Conservation (phyloP, 176 grass and related monocot species). For the Poa annua region DNA sequence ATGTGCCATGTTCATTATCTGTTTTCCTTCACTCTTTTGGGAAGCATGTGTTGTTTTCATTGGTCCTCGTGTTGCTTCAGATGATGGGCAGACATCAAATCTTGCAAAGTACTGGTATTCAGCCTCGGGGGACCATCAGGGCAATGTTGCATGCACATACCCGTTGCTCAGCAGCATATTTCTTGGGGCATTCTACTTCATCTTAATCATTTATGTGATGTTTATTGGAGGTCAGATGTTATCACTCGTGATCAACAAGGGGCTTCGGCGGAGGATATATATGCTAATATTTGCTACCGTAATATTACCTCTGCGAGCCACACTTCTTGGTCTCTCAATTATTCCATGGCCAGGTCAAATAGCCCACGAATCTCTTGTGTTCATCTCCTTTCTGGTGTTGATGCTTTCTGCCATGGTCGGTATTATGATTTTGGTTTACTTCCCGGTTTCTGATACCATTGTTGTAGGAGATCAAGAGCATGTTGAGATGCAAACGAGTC, state of each 20-base stretch:
- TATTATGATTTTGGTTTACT: constrained; percentile 84
- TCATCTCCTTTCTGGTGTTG: constrained; percentile 80
- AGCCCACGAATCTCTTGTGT: constrained; percentile 71
- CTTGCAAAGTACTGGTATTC: constrained; percentile 55
- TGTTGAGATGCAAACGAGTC: constrained; percentile 55
- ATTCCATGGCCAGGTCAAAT: constrained; percentile 62
- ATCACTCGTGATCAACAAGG: constrained; percentile 86
- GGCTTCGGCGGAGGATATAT: constrained; percentile 80
- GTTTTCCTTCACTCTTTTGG: constrained; percentile 66
- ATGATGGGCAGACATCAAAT: constrained; percentile 38
- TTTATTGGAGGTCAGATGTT: constrained; percentile 70
- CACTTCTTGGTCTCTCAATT: constrained; percentile 76
- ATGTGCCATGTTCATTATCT: constrained; percentile 56
- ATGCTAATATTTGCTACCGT: constrained; percentile 63
- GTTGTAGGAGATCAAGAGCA: constrained; percentile 63
- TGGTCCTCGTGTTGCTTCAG: constrained; percentile 53
- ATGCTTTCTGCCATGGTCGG: constrained; percentile 72
- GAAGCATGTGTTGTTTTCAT: constrained; percentile 64
- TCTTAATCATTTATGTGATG: constrained; percentile 74
- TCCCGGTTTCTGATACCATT: constrained; percentile 76
- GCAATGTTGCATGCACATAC: constrained; percentile 66
- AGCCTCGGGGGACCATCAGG: constrained; percentile 42
- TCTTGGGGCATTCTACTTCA: constrained; percentile 74
- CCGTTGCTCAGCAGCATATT: constrained; percentile 85
- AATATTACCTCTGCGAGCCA: constrained; percentile 65